Evolutionary conservation across 306 rosid genomes (phyloP).

Genomic region (Macrotyloma uniflorum): DNA sequence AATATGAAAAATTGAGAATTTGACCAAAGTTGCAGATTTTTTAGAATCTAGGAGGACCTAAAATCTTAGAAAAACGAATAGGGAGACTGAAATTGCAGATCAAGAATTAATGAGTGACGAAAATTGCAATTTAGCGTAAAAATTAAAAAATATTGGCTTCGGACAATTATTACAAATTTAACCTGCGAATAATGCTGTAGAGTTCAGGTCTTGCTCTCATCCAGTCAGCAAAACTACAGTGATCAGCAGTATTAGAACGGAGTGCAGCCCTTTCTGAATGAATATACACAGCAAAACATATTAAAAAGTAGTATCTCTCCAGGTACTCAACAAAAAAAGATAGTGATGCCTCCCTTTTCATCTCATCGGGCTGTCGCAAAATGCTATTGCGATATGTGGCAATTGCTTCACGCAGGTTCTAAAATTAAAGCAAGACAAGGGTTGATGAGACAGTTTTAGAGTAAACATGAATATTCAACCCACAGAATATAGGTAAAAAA

Average conservation of each 20-base stretch:
- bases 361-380: slow-evolving; percentile 85
- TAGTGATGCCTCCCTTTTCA: slow-evolving; percentile 81
- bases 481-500: slow-evolving; percentile 17
- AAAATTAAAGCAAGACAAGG: slow-evolving; percentile 37
- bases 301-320: slow-evolving; percentile 92
- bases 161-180: slow-evolving; percentile 18
- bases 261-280: slow-evolving; percentile 67
- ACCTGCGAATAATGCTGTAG: slow-evolving; percentile 87
- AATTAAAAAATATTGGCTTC: neutral
- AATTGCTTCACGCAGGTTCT: slow-evolving; percentile 89
- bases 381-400: slow-evolving; percentile 82
- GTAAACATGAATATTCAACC: slow-evolving; percentile 29
- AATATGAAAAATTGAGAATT: neutral
- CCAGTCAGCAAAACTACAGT: slow-evolving; percentile 74
- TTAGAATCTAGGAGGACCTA: neutral
- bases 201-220: slow-evolving; percentile 91
- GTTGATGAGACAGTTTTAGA: slow-evolving; percentile 17
- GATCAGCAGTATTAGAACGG: slow-evolving; percentile 50
- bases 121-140: neutral
- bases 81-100: neutral
- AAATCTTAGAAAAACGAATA: no score
- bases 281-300: slow-evolving; percentile 89
- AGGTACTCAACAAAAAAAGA: slow-evolving; percentile 84
- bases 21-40: neutral
- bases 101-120: neutral